Base-by-base conservation (phyloP, 1,284 basidiomycete species). In the Agaricales sp. region DNA sequence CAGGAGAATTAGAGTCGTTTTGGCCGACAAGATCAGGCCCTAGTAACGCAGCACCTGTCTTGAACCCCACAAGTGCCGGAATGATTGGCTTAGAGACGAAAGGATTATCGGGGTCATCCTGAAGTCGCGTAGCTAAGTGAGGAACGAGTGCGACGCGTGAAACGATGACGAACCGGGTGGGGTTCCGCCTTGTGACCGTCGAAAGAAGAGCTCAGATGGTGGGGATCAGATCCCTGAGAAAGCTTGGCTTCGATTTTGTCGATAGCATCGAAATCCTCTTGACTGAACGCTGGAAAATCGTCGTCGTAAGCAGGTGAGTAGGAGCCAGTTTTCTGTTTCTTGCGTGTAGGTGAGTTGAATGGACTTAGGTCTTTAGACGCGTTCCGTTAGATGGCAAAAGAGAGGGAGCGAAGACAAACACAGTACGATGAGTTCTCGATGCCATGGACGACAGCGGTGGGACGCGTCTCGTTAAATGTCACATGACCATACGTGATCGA, bases 301-400 rank as follows among this genome's bases (percentile, higher is more conserved):
- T 74, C 70, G 50, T 84, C 82, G 55, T 78, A 82, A n/a, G 77
- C 76, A 0, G 83, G 82, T 3, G 82, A 86, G 30, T 35, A 35
- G 8, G 30, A 8, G 1, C 80, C 82, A 35, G 82, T 67, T 43
- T 82, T 70, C 55, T 74, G 74, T 24, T 78, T 69, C 63, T 87
- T 81, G 24, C 66, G 63, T 20, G 63, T 57, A 18, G 73, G 74
- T 21, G 73, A 74, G 38, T 54, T 58, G 39, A 58, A n/a, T 35
- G 30, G 30, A 35, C n/a, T 35, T 35, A 35, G 8, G 30, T 35
- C 30, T 35, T 8, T 11, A 35, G n/a, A 35, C 30, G 30, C 30
- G 30, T 35, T 8, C 30, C 11, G 30, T 35, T 35, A 35, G 30
- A 35, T 8, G 11, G 8, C 11, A n/a, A 35, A 35, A 35, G 30